Evolutionary conservation across 495 filamentous ascomycete species (phyloP), one percentile per base, ranked within the genome.

Genomic region (Monascus purpureus): DNA sequence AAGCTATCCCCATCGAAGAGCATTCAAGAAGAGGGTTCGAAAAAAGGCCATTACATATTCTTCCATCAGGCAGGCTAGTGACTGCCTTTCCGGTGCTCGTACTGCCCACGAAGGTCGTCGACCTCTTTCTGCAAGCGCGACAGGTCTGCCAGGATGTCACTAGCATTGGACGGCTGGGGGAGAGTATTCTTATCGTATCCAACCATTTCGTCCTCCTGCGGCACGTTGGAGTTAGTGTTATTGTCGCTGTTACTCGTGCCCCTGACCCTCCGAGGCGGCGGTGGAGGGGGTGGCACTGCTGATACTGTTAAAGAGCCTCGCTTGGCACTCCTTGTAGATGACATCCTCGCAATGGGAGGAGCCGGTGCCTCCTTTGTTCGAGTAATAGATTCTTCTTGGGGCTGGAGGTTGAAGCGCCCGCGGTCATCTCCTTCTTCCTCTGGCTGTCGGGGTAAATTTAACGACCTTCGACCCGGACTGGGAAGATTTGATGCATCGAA

Each of bases 101-200:
- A 73, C 36, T 67, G 66, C 1, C 70, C 73, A 39, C 75, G 65
- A 20, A 81, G 47, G 29, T 72, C 74, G 53, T 84, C 77, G 28
- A 84, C 79, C 47, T 84, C 79, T 50, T 64, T 69, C 50, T 78
- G 78, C 36, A 84, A 49, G 28, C 71, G 68, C 5, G 70, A 61
- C 22, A 84, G 55, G 53, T 81, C 76, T 2, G 75, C 78, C 36
- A 84, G 39, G 25, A 81, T 74, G 46, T 77, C 72, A 18, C 53
- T 58, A 3, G 58, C 62, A 29, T 62, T 55, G 7, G 50, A 56
- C 8, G 52, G 43, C 22, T 53, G 39, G 9, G 52, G 46, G 6
- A 47, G 17, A 23, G 48, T 42, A 1, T 30, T 13, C 3, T 42
- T 32, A 26, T 45, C 54, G 25, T 42, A 43, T 13, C 29, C 43